Evolutionary conservation across 2,329 filamentous ascomycete genomes (phyloP), one percentile per base, ranked within the genome.

Genomic region (Cladophialophora immunda): DNA sequence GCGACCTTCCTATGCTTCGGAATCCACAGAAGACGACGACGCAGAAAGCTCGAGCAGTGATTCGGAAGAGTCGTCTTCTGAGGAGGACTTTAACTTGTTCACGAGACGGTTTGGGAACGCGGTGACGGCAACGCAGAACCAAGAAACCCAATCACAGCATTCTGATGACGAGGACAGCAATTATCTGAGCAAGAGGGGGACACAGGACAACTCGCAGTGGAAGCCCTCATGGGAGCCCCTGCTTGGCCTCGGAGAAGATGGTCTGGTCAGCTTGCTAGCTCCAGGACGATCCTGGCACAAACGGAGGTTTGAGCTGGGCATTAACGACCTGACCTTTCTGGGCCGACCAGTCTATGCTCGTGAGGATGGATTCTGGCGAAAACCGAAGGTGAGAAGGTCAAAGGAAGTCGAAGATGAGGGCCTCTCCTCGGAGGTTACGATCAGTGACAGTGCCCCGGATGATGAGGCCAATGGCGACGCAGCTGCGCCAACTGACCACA

Each of bases 291-390:
- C 90, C 8, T 93, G 92, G 77, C 90, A 95, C 80, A 96, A 94
- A 81, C 88, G 86, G 72, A 87, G 89, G 27, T 97, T 97, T 74
- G 92, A 97, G 76, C 84, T 97, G 66, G 91, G 89, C 0, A 83
- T 97, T 8, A 92, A 96, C 73, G 90, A 92, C 54, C 82, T 94
- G 47, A 88, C 90, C 65, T 95, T 92, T 75, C 83, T 96, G 19
- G 93, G 93, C 0, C 93, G 92, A 78, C 93, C 93, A 4, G 87
- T 96, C 47, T 93, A 94, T 78, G 90, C 93, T 45, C 89, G 89
- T 1, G 89, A 92, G 73, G 91, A 92, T 76, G 92, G 92, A 1
- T 85, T 85, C 47, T 95, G 92, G 92, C 86, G 84, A 73, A 86
- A 78, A 68, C 79, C 78, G 72, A 80, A 76, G 71, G 78, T 76